phyloP scores from a whole-genome alignment of 108 stramenopile species.

The Pseudonitzschia multiseries region DNA sequence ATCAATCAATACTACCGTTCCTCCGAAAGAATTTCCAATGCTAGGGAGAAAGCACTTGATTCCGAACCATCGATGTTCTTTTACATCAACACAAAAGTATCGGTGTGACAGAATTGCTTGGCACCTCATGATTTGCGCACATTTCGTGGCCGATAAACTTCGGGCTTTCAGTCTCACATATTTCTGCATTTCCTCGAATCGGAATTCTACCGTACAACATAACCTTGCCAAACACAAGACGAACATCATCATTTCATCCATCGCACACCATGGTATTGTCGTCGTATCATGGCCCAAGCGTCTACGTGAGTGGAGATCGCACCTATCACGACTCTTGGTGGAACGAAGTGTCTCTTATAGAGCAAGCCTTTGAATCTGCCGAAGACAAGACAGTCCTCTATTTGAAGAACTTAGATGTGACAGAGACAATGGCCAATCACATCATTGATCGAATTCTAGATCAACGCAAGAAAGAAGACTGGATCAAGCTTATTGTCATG shows the following conservation, averaged over 20 bases:
- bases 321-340: slow-evolving; percentile 13
- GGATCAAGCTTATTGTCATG: neutral
- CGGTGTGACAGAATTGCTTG: neutral
- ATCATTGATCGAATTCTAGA: slow-evolving; percentile 2
- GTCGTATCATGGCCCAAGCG: slow-evolving; percentile 6
- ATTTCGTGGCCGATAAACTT: neutral
- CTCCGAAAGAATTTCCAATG: neutral
- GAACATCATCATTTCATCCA: neutral
- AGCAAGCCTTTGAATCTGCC: neutral
- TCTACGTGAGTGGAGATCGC: slow-evolving; percentile 6
- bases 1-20: neutral
- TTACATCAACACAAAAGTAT: too few species aligned
- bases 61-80: too few species aligned
- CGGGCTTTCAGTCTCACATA: neutral
- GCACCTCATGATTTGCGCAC: neutral
- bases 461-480: slow-evolving; percentile 6
- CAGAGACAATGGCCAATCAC: neutral
- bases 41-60: too few species aligned
- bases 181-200: neutral
- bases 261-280: neutral
- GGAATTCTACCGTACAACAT: too few species aligned
- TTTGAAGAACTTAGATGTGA: slow-evolving; percentile 2
- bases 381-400: neutral
- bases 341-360: neutral
- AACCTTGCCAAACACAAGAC: neutral